Conservation (phyloP, 768 basidiomycete genomes). For the Fomitopsis serialis region DNA sequence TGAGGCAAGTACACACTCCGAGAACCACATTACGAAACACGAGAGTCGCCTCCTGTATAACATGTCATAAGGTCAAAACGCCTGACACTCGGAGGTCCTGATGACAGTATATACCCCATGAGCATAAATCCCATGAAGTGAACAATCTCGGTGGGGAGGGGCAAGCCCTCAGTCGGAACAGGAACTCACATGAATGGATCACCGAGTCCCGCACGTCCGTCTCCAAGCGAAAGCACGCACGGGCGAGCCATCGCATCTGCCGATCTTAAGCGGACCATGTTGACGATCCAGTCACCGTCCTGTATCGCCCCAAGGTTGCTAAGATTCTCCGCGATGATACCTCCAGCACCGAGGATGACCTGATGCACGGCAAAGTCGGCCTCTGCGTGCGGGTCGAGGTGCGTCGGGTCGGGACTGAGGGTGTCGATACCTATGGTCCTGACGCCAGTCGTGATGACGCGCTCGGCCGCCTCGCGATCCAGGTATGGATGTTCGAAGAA, state of each 20-base stretch:
- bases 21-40: too few relatives aligned
- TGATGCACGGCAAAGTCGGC: conserved; percentile 42
- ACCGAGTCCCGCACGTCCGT: background rate
- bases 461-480: conserved; percentile 41
- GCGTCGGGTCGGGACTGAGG: conserved; percentile 53
- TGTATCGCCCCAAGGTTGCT: conserved; percentile 44
- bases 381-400: conserved; percentile 12
- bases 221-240: conserved; percentile 58
- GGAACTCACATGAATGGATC: too few relatives aligned
- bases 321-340: conserved; percentile 68
- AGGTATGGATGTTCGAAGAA: conserved; percentile 68
- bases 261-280: conserved; percentile 54
- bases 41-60: too few relatives aligned
- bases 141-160: too few relatives aligned
- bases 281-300: conserved; percentile 37
- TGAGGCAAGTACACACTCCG: too few relatives aligned
- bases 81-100: too few relatives aligned
- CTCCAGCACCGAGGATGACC: conserved; percentile 49
- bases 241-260: conserved; percentile 60
- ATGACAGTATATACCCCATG: too few relatives aligned
- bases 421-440: conserved; percentile 58
- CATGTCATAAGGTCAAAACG: too few relatives aligned
- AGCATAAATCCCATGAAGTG: too few relatives aligned
- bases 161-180: too few relatives aligned
- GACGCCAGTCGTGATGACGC: conserved; percentile 46